A percentile compares a stretch with the other conserved stretches of the same genome.
Conservation (phyloP, 208 protist genomes). For the Spongospora subterranea region DNA sequence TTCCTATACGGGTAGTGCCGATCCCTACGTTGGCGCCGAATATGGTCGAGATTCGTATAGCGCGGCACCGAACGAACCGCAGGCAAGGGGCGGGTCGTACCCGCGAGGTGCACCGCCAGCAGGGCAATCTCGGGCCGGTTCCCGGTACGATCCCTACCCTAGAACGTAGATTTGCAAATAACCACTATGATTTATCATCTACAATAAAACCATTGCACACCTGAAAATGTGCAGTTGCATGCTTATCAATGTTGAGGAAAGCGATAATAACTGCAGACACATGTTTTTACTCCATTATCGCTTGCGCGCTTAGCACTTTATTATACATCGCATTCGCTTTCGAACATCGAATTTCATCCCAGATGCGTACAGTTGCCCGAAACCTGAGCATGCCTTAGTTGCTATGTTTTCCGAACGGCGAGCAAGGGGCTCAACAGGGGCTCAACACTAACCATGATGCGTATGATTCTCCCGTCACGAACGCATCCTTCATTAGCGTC, state of each 20-base stretch:
- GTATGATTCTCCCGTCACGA: too few relatives aligned
- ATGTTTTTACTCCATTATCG: background rate
- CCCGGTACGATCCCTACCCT: background rate
- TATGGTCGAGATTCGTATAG: background rate
- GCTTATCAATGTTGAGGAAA: background rate
- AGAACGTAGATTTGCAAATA: background rate
- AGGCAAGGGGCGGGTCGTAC: background rate
- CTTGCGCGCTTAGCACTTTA: background rate
- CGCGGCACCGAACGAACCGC: background rate
- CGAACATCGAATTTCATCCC: background rate
- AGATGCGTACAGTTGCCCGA: background rate
- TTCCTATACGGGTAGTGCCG: background rate
- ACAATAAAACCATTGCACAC: background rate
- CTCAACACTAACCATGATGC: too few relatives aligned
- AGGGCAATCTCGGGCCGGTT: background rate
- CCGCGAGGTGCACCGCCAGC: background rate
- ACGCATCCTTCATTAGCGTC: too few relatives aligned
- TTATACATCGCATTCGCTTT: background rate
- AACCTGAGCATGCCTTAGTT: background rate
- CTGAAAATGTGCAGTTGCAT: background rate
- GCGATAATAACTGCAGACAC: background rate
- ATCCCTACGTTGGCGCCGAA: background rate
- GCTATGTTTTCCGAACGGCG: too few relatives aligned
- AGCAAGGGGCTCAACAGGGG: too few relatives aligned
- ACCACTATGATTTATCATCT: background rate